phyloP scores from a whole-genome alignment of 306 rosid species.

The Dryas octopetala region DNA sequence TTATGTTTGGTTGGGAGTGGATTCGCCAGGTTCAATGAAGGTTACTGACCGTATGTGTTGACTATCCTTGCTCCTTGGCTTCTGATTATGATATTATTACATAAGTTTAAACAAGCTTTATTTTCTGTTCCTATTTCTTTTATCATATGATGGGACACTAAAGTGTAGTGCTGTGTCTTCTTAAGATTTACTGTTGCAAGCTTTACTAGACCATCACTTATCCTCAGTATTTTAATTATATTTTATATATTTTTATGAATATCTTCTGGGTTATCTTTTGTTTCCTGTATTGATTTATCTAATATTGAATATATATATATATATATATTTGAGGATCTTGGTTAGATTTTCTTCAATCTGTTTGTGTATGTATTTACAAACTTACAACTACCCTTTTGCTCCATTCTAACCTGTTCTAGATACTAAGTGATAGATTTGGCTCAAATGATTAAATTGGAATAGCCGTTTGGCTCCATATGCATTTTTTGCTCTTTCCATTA shows the following conservation, averaged over 20 bases:
- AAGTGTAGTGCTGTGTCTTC: background rate
- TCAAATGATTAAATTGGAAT: background rate
- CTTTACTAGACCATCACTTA: background rate
- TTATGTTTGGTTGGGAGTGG: conserved; percentile 95
- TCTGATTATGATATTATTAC: conserved; percentile 14
- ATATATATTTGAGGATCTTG: background rate
- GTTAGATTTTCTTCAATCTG: background rate
- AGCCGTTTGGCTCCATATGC: background rate
- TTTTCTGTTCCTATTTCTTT: background rate
- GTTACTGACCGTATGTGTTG: conserved; percentile 86
- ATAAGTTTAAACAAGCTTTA: background rate
- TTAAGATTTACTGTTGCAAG: background rate
- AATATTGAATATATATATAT: background rate
- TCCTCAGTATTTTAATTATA: background rate
- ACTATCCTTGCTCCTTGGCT: conserved; percentile 37
- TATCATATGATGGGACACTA: background rate
- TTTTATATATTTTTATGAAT: background rate
- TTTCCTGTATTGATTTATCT: background rate
- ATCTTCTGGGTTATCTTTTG: background rate
- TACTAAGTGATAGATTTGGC: background rate
- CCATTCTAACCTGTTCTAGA: background rate
- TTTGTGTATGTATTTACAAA: background rate
- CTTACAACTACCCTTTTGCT: background rate
- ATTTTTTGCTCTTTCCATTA: background rate
- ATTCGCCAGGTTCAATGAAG: conserved; percentile 84